phyloP scores from a whole-genome alignment of 176 grass and related monocot genomes.

The Aegilops bicornis region DNA sequence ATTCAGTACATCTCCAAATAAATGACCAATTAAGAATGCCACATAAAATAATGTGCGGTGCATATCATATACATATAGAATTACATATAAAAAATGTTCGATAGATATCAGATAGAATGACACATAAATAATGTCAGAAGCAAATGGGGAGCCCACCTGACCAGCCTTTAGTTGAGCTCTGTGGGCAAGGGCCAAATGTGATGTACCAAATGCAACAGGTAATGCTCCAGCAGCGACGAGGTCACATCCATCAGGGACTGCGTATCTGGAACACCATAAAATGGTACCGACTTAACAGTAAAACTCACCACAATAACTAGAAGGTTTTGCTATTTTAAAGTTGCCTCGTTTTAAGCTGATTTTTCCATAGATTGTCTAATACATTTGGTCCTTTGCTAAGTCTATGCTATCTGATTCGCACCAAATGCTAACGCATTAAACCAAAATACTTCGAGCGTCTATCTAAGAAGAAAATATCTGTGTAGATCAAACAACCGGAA shows the following conservation, averaged over 20 bases:
- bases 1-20: neutral
- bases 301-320: neutral
- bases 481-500: neutral
- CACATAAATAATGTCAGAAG: neutral
- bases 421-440: neutral
- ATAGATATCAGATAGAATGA: neutral
- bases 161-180: conserved; percentile 82
- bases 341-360: neutral
- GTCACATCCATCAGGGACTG: conserved; percentile 88
- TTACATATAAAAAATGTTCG: neutral
- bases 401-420: neutral
- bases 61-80: neutral
- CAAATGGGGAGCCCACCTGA: conserved; percentile 47
- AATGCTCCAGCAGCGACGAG: conserved; percentile 81
- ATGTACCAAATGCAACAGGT: conserved; percentile 90
- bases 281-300: neutral
- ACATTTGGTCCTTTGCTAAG: neutral
- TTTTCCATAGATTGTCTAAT: neutral
- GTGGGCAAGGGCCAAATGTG: conserved; percentile 82
- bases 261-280: conserved; percentile 49
- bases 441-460: neutral
- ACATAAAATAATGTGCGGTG: neutral
- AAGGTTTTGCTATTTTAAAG: neutral
- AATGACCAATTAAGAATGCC: neutral
- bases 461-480: neutral